Percentiles rank a stretch among this genome's conserved stretches.
phyloP scores from a whole-genome alignment of 352 stramenopile genomes.

The Globisporangium megalacanthum region DNA sequence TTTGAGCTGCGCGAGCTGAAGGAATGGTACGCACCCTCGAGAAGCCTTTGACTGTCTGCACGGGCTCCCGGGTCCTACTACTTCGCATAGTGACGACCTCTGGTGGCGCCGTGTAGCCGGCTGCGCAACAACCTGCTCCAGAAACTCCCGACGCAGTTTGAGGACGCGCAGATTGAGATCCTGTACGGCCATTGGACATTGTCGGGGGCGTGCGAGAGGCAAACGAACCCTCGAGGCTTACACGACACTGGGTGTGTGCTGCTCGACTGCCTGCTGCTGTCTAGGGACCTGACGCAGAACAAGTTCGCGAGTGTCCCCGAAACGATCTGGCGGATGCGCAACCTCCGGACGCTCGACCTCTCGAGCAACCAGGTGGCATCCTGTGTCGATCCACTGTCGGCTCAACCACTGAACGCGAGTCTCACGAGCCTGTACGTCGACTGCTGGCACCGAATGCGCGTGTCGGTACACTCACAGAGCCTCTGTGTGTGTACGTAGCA shows the following conservation, averaged over 20 bases:
- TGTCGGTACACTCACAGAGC: no score
- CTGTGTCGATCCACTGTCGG: conserved; percentile 13
- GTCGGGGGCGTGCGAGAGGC: no score
- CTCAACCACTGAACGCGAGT: conserved; percentile 4
- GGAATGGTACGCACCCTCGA: conserved; percentile 19
- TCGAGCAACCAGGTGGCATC: conserved; percentile 19
- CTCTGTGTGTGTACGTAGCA: conserved; percentile 1
- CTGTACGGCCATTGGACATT: conserved; percentile 18
- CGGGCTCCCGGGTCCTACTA: neutral
- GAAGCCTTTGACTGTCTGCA: no score
- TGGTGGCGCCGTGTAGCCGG: conserved; percentile 2
- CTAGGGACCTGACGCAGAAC: conserved; percentile 25
- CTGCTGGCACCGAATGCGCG: no score
- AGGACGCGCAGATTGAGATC: conserved; percentile 23
- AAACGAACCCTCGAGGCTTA: neutral
- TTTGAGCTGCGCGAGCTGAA: conserved; percentile 21
- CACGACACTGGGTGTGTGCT: neutral
- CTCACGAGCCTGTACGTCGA: conserved; percentile 14
- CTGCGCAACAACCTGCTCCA: conserved; percentile 22
- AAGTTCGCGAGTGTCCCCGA: conserved; percentile 19
- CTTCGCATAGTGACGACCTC: neutral
- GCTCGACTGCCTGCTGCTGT: neutral
- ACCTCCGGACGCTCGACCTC: conserved; percentile 22
- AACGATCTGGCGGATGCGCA: conserved; percentile 25
- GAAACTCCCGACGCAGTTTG: conserved; percentile 26